phyloP scores from a whole-genome alignment of 257 asterid species.

The Mentha longifolia region DNA sequence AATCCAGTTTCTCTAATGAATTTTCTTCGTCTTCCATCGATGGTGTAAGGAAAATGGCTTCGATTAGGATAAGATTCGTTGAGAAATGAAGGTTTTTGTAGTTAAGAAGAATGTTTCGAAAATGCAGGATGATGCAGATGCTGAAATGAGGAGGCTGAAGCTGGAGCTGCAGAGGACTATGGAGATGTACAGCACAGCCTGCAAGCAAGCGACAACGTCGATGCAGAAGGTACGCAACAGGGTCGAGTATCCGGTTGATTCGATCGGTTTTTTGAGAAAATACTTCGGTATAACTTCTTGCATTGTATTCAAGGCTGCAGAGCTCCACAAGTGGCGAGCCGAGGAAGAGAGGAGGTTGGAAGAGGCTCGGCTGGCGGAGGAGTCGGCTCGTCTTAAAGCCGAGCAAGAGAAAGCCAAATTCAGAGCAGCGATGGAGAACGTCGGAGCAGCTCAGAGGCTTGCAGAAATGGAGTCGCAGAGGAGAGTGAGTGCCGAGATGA shows the following conservation, averaged over 20 bases:
- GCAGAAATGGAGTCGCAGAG: conserved; percentile 50
- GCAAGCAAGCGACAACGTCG: conserved; percentile 72
- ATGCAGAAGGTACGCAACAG: conserved; percentile 64
- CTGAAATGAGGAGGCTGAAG: conserved; percentile 90
- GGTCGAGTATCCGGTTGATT: not conserved
- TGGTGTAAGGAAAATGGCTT: conserved; percentile 48
- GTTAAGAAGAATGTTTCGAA: not conserved
- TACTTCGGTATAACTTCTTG: not conserved
- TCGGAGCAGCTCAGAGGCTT: conserved; percentile 52
- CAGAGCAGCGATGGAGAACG: conserved; percentile 43
- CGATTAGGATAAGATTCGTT: not conserved
- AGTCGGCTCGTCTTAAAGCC: conserved; percentile 38
- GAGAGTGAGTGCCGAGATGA: conserved; percentile 50
- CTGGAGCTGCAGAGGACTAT: conserved; percentile 76
- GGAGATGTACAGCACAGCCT: conserved; percentile 85
- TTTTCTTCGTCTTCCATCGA: conserved; percentile 64
- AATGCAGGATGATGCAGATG: conserved; percentile 71
- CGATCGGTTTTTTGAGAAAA: not conserved
- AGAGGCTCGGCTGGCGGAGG: conserved; percentile 56
- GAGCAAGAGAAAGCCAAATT: conserved; percentile 46
- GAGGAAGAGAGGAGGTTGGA: conserved; percentile 78
- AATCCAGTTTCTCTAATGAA: conserved; percentile 46
- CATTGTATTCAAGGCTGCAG: conserved; percentile 49
- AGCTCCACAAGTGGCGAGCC: conserved; percentile 69
- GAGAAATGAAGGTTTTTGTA: not conserved